Base-by-base conservation (phyloP, 2,329 filamentous ascomycete genomes). In the Colletotrichum sp. region DNA sequence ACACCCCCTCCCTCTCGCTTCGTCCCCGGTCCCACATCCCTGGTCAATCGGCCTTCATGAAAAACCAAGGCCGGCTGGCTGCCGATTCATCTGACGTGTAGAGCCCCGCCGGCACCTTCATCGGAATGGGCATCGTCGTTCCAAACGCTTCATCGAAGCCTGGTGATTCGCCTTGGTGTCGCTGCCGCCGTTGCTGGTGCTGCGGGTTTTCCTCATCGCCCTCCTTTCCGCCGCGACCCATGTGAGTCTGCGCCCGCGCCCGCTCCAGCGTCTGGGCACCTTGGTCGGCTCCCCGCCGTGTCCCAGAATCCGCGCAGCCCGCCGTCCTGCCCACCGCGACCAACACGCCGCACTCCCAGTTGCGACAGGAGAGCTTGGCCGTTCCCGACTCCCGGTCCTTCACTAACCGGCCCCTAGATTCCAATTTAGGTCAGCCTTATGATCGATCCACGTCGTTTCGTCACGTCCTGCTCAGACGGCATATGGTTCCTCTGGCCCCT, bases 311-410 rank as follows among this genome's bases (percentile, higher is more conserved):
- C 34, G 63, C 60, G 70, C 55, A 69, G 52, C 63, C 49, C 34
- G 66, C 67, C 55, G 62, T 57, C 39, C 77, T 77, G 69, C 81
- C 72, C 28, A 94, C 87, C 12, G 93, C 92, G 55, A 98, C 83
- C 28, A 99, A 80, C 2, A 99, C 95, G 44, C 97, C 97, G 81
- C 96, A 98, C 85, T 99, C 97, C 96, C 96, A 99, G 83, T 99
- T 99, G 71, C 95, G 92, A 84, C 94, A 96, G 77, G 91, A 96
- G 78, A 99, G 88, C 83, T 95, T 98, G 15, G 92, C 91, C 77
- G 90, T 85, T 77, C 93, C 93, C 4, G 91, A 93, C 9, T 83
- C 85, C 79, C 90, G 92, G 80, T 98, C 93, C 80, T 93, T 92
- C 70, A 93, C 91, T 34, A 98, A 85, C 63, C 92, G 92, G 26